Evolutionary conservation across 1,284 basidiomycete species (phyloP), one percentile per base, ranked within the genome.

Genomic region (Xanthoconium separans): DNA sequence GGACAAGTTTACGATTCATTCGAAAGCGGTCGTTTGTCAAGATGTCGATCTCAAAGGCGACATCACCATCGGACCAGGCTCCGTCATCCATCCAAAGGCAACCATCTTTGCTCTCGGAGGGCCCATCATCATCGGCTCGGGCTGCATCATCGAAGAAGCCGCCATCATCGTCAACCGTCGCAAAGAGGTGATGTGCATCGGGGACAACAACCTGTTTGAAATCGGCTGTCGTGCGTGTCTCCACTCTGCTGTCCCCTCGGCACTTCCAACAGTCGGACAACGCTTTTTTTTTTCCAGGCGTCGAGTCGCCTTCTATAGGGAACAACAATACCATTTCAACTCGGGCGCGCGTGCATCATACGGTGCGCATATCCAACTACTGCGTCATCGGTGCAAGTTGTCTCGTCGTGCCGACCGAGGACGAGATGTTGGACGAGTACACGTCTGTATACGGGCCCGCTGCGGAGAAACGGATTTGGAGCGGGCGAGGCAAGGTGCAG

Each of bases 61-160:
- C 62, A 89, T 96, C 51, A 93, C 89, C n/a, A 86, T 97, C 57
- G 92, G 91, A 20, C 78, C 88, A 69, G 89, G 91, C 84, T 90
- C 89, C 2, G 87, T 98, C 47, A 83, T 99, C n/a, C 95, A 98
- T 62, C 95, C 96, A 0, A 92, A 93, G 67, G 92, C 91, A 1
- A 91, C 89, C 30, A 89, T 98, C 58, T 88, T 95, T 58, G 94
- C 93, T 8, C 83, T 92, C 42, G 85, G 84, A 6, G 94, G 91
- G 0, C 87, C 93, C 4, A 93, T 98, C 58, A 77, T 91, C 44
- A 88, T 98, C 45, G 96, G 94, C 9, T 77, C 84, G 24, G 84
- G 89, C 51, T 95, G 93, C 68, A 92, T 98, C 62, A 83, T 99
- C 50, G 96, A 98, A 66, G 96, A 98, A 70, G 81, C 82, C 9